Percentiles rank a stretch among this genome's conserved stretches.
phyloP scores from a whole-genome alignment of 805 yeast species.

The Blastobotrys attinorum region DNA sequence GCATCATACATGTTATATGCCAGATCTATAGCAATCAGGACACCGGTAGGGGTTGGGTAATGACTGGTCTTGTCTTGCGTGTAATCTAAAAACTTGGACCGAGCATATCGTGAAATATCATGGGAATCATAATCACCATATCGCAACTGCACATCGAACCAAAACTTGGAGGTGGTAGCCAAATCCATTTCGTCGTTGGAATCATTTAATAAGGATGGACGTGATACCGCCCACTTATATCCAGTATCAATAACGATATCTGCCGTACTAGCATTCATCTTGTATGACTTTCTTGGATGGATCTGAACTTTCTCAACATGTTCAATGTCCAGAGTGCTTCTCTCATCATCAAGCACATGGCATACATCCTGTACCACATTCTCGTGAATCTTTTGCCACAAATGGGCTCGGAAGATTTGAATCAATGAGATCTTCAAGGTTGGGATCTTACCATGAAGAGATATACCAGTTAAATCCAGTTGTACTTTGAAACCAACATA shows the following conservation, averaged over 20 bases:
- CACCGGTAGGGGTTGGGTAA: conserved; percentile 91
- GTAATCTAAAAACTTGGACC: conserved; percentile 89
- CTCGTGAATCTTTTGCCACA: conserved; percentile 99
- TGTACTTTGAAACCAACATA: conserved; percentile 97
- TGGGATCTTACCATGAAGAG: conserved; percentile 95
- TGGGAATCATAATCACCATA: conserved; percentile 98
- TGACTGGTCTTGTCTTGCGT: conserved; percentile 77
- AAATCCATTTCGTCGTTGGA: conserved; percentile 55
- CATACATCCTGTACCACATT: conserved; percentile 88
- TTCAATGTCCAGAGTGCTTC: conserved; percentile 76
- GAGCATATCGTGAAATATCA: conserved; percentile 86
- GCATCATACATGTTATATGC: conserved; percentile 96
- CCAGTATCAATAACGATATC: conserved; percentile 73
- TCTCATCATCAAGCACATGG: conserved; percentile 82
- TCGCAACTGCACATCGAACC: conserved; percentile 92
- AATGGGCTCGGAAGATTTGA: conserved; percentile 94
- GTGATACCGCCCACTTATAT: conserved; percentile 67
- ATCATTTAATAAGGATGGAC: conserved; percentile 74
- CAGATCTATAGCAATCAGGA: conserved; percentile 81
- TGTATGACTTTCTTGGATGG: conserved; percentile 95
- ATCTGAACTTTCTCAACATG: conserved; percentile 84
- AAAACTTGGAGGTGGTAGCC: conserved; percentile 56
- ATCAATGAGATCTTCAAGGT: conserved; percentile 90
- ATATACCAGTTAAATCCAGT: conserved; percentile 91
- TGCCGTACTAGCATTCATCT: conserved; percentile 93